These are phyloP conservation scores for Cantharellus anzutake DNA, from an alignment of 768 basidiomycete species.

Conservation along the genomic window DNA sequence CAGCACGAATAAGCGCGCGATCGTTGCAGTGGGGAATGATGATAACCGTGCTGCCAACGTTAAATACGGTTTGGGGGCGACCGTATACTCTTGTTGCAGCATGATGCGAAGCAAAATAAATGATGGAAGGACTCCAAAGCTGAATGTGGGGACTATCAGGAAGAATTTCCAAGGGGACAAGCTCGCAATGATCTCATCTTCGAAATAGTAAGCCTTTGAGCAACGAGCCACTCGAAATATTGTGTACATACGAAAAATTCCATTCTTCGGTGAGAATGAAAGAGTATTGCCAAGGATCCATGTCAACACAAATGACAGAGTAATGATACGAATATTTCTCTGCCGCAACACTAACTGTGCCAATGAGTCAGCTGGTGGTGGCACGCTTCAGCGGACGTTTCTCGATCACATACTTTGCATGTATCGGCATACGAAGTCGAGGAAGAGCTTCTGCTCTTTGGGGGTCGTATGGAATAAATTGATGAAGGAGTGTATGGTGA, in stretches of 20 bases:
- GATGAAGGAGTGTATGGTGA: no score
- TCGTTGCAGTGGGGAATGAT: neutral
- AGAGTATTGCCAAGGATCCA: neutral
- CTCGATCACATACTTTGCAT: no score
- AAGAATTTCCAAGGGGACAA: neutral
- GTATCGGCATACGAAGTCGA: no score
- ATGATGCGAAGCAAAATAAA: neutral
- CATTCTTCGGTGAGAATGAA: neutral
- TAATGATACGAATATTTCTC: neutral
- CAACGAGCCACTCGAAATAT: neutral
- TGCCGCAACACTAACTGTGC: slow-evolving; percentile 1
- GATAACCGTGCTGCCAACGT: neutral
- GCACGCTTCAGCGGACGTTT: no score
- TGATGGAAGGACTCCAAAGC: neutral
- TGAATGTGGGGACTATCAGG: neutral
- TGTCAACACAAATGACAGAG: neutral
- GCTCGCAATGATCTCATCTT: neutral
- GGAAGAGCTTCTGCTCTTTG: no score
- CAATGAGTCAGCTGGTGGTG: no score
- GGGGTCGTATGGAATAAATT: no score
- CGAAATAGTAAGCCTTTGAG: neutral
- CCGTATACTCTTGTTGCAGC: neutral
- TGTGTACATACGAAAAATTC: neutral
- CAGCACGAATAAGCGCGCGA: neutral
- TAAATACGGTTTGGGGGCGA: neutral